phyloP scores from a whole-genome alignment of 2,329 filamentous ascomycete species.

The Ceratocystis harringtonii region DNA sequence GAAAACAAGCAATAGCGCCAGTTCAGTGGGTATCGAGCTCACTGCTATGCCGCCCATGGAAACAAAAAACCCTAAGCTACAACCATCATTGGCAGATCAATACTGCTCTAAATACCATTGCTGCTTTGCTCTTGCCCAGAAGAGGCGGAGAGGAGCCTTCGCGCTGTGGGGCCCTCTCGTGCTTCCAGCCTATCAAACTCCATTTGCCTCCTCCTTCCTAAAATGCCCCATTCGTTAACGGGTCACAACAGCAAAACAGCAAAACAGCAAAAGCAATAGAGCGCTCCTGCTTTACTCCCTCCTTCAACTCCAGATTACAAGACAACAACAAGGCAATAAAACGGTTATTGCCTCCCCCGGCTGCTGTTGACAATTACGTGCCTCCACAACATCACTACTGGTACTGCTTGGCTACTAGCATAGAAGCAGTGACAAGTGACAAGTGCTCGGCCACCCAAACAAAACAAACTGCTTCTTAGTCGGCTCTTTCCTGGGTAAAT shows the following conservation, averaged over 20 bases:
- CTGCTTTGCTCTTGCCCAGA: not conserved
- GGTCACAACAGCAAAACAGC: no score
- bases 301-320: not conserved
- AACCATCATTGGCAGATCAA: not conserved
- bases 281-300: no score
- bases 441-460: not conserved
- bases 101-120: no score
- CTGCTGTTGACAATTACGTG: not conserved
- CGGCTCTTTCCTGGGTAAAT: constrained; percentile 3
- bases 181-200: not conserved
- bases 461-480: not conserved
- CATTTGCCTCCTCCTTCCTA: not conserved
- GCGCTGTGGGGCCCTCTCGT: not conserved
- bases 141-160: not conserved
- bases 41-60: not conserved
- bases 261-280: no score
- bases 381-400: not conserved
- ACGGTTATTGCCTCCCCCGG: not conserved
- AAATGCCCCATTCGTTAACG: no score
- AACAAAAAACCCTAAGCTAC: not conserved
- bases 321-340: not conserved
- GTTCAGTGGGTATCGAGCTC: no score
- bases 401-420: not conserved
- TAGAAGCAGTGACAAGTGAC: not conserved
- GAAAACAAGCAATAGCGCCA: not conserved